Evolutionary conservation across 2,329 filamentous ascomycete genomes (phyloP).

Genomic region (Orbilia blumenaviensis): DNA sequence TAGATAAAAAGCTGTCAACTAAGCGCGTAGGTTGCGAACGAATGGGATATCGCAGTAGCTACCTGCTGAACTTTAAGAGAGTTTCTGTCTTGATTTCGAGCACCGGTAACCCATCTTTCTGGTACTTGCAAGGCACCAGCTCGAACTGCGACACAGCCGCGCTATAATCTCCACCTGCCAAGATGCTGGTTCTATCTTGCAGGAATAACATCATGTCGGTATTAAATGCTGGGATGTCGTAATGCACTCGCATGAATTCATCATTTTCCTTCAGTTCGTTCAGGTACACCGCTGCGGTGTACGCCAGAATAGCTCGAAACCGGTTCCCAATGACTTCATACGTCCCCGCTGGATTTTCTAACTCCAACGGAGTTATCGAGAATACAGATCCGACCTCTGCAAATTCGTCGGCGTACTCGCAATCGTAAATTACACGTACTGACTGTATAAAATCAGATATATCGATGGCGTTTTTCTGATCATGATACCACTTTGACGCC

Average conservation of each 20-base stretch:
- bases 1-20: neutral
- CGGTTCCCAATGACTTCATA: neutral
- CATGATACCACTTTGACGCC: constrained; percentile 8
- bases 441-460: neutral
- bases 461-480: too few relatives aligned
- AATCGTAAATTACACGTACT: constrained; percentile 1
- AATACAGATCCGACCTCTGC: too few relatives aligned
- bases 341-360: neutral
- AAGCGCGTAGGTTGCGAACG: too few relatives aligned
- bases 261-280: neutral
- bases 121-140: too few relatives aligned
- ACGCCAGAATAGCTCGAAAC: constrained; percentile 20
- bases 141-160: too few relatives aligned
- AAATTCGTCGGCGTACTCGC: too few relatives aligned
- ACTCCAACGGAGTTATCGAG: too few relatives aligned
- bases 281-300: constrained; percentile 14
- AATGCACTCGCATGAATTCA: constrained; percentile 20
- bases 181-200: neutral
- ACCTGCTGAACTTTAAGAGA: too few relatives aligned
- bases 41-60: too few relatives aligned
- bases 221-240: constrained; percentile 30
- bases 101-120: too few relatives aligned
- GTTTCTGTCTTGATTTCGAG: too few relatives aligned
- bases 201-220: constrained; percentile 39
- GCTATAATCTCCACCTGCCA: neutral